Conservation (phyloP, 495 filamentous ascomycete species). For the Achaetomiella virescens region DNA sequence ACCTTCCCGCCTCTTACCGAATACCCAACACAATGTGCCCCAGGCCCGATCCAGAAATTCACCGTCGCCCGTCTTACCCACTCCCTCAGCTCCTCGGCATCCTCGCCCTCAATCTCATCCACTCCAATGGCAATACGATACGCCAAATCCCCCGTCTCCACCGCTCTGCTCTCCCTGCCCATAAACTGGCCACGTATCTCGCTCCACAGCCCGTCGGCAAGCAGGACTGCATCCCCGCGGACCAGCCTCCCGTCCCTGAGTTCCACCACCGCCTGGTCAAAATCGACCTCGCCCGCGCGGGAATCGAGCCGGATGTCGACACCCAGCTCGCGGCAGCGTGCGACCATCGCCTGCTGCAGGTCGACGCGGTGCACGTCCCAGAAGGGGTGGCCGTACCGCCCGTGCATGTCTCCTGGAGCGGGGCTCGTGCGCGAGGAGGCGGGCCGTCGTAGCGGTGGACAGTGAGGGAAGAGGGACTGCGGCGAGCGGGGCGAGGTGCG, state of each 20-base stretch:
- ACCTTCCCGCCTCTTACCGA: constrained; percentile 44
- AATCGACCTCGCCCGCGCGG: constrained; percentile 38
- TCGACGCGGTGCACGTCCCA: constrained; percentile 52
- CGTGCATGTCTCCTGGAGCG: constrained; percentile 39
- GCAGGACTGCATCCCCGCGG: constrained; percentile 47
- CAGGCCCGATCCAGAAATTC: constrained; percentile 65
- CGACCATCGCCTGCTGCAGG: constrained; percentile 42
- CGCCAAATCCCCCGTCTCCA: constrained; percentile 54
- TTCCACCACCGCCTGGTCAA: constrained; percentile 30
- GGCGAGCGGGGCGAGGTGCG: constrained; percentile 40
- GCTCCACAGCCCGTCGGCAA: constrained; percentile 53
- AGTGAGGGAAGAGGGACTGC: constrained; percentile 46
- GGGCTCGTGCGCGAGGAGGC: constrained; percentile 48
- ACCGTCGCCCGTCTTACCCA: constrained; percentile 51
- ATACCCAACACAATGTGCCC: constrained; percentile 53
- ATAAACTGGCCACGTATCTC: constrained; percentile 41
- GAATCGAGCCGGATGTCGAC: constrained; percentile 33
- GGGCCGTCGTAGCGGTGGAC: constrained; percentile 53
- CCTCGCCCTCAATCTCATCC: constrained; percentile 42
- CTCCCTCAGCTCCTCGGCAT: constrained; percentile 37
- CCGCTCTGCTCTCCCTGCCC: constrained; percentile 35
- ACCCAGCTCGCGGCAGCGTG: constrained; percentile 35
- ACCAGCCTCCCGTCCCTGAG: constrained; percentile 32
- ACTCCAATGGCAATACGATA: constrained; percentile 52
- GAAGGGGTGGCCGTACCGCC: constrained; percentile 46